Base-by-base conservation (phyloP, 2,329 filamentous ascomycete genomes). In the Trichophyton equinum region DNA sequence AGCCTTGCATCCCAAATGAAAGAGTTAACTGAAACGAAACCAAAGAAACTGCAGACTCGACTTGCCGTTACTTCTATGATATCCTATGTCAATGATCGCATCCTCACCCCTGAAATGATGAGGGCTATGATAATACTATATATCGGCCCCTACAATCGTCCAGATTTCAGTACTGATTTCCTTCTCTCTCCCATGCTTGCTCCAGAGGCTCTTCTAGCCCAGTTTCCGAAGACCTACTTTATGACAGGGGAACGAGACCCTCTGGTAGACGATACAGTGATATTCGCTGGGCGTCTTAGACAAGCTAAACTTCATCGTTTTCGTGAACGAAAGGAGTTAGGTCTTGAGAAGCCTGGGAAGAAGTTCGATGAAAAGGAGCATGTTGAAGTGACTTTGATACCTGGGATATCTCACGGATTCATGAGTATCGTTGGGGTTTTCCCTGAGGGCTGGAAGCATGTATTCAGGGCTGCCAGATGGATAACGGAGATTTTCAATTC, bases 71-170 rank as follows among this genome's bases (percentile, higher is more conserved):
- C 90, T 0, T 92, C 87, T n/a, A 95, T 96, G 84, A 95, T 99
- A 40, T 96, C 92, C 0, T 97, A 97, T 75, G 95, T 96, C 73
- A 94, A 95, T 72, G 94, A 99, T 73, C 87, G 94, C 30, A 88
- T 99, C 30, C 80, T 99, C 13, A 92, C 90, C 0, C 92, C 94
- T 0, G 94, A 99, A 74, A 96, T 97, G 90, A 96, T 97, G 87
- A 88, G 94, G 36, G 90, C 91, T 64, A 97, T 99, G 91, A 96
- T 99, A 65, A 95, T 99, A 65, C 80, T 99, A 3, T 99, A 99
- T 72, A 88, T 99, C 60, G 94, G 94, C 0, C 91, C 91, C 0
- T 88, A 96, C 71, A 89, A 94, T 72, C 86, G 91, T 0, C 94
- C 94, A 0, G 91, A 97, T 71, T 97, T 99, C 72, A 84, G 84